Percentiles rank a stretch among this genome's conserved stretches.
These are phyloP conservation scores for Coemansia sp. DNA, from an alignment of 192 early-diverging fungal species.

Conservation along the genomic window DNA sequence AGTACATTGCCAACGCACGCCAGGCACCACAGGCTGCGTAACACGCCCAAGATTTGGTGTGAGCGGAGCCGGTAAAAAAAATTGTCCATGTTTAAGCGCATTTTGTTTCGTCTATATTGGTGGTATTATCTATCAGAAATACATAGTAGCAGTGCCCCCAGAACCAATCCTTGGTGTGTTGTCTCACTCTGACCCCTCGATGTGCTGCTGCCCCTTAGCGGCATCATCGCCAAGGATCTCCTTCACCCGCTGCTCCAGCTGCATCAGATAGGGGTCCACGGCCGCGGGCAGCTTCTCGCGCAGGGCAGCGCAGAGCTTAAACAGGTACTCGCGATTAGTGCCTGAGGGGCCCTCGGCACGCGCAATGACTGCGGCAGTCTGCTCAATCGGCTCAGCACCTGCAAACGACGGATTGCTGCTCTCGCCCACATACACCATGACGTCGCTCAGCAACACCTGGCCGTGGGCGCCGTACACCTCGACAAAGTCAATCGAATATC, in stretches of 20 bases:
- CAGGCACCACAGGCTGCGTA: not conserved
- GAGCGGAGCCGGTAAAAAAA: too few species aligned
- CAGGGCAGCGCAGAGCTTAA: conserved; percentile 61
- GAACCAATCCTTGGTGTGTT: too few species aligned
- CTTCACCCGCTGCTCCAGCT: conserved; percentile 54
- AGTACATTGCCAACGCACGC: conserved; percentile 40
- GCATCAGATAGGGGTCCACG: conserved; percentile 58
- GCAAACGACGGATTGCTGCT: conserved; percentile 75
- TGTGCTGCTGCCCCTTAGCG: too few species aligned
- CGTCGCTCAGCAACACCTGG: conserved; percentile 46
- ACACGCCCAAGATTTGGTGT: too few species aligned
- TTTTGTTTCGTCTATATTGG: too few species aligned
- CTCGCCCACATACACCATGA: conserved; percentile 77
- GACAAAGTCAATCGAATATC: conserved; percentile 66
- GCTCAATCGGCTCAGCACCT: conserved; percentile 58
- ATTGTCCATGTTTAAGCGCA: too few species aligned
- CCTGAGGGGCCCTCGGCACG: conserved; percentile 63
- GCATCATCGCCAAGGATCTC: not conserved
- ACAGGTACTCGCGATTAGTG: conserved; percentile 65
- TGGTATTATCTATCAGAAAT: too few species aligned
- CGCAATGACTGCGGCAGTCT: conserved; percentile 65
- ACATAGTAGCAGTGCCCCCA: too few species aligned
- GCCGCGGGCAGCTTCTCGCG: conserved; percentile 50
- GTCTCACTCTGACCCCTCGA: too few species aligned
- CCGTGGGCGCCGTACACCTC: conserved; percentile 54